phyloP scores from a whole-genome alignment of 1,284 basidiomycete genomes.

The Flammula alnicola region DNA sequence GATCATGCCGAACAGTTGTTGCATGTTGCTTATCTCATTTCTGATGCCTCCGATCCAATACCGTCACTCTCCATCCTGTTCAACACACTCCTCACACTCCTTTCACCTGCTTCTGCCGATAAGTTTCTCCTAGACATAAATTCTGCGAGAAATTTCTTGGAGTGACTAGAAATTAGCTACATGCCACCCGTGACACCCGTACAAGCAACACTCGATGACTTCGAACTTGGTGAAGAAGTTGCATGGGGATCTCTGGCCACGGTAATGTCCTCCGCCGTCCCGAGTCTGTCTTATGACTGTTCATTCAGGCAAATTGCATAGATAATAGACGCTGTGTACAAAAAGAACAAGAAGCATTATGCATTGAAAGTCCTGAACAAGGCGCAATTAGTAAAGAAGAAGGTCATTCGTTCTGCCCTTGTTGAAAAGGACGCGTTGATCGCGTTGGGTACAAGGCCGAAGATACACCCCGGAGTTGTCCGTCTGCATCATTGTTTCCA shows the following conservation, averaged over 20 bases:
- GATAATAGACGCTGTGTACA: slow-evolving; percentile 35
- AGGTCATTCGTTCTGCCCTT: slow-evolving; percentile 40
- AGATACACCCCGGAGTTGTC: slow-evolving; percentile 82
- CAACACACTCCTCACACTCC: slow-evolving; percentile 2
- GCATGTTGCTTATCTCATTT: slow-evolving; percentile 20
- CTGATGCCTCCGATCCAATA: slow-evolving; percentile 3
- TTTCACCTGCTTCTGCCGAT: slow-evolving; percentile 7
- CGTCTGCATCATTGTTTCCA: slow-evolving; percentile 85
- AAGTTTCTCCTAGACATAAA: slow-evolving; percentile 2
- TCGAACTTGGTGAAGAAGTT: slow-evolving; percentile 33
- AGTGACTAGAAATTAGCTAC: not conserved
- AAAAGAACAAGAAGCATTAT: slow-evolving; percentile 32
- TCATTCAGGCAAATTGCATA: slow-evolving; percentile 15
- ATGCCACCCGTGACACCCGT: slow-evolving; percentile 14
- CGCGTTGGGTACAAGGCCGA: slow-evolving; percentile 49
- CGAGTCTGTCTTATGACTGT: slow-evolving; percentile 1
- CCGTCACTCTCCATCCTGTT: slow-evolving; percentile 1
- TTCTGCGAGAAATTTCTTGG: slow-evolving; percentile 5
- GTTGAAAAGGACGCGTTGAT: slow-evolving; percentile 48
- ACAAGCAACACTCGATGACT: slow-evolving; percentile 27
- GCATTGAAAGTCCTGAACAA: slow-evolving; percentile 38
- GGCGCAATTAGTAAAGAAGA: slow-evolving; percentile 36
- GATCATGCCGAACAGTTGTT: not conserved
- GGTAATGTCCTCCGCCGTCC: slow-evolving; percentile 18
- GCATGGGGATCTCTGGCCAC: slow-evolving; percentile 35